Base-by-base conservation (phyloP, 2,329 filamentous ascomycete genomes). In the Fusarium sp. region DNA sequence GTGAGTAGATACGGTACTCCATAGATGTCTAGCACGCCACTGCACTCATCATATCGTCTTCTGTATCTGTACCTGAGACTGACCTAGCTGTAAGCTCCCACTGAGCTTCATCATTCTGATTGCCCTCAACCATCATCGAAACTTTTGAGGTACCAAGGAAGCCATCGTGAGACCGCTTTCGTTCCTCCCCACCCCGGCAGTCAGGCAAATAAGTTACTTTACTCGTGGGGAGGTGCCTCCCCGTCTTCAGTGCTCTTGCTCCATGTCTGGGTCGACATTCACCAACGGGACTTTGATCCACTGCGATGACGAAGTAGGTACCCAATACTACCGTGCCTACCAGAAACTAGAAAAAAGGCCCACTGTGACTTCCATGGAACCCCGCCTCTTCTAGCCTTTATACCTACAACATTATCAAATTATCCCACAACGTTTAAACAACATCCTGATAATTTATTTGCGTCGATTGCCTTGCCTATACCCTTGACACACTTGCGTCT, bases 251-350 rank as follows among this genome's bases (percentile, higher is more conserved):
- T 27, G 25, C 46, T 52, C 15, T 56, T 52, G 50, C 52, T 53
- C 59, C 39, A 71, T 47, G 39, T 39, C 58, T 44, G 38, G 68
- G 64, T 68, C 49, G 33, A 71, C 49, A 68, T 57, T 58, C 69
- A 49, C 69, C 60, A 33, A 49, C 29, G 15, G 29, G 46, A 72
- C 58, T 68, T 41, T 45, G 67, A 56, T 56, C 64, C 65, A 68
- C 65, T 68, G 22, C 25, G 36, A 68, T 58, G 65, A 70, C 65
- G 65, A 72, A 66, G 60, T 59, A 71, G 35, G 41, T 72, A 65
- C 59, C 65, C 45, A 68, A 68, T 60, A 53, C 58, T 44, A 64
- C 42, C 25, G 22, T 62, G 22, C 50, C 46, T 66, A 25, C 62
- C 45, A 66, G 45, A 46, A 66, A 47, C 62, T 25, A 65, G 49